phyloP scores from a whole-genome alignment of 1,284 basidiomycete species.

The Austroboletus niveus region DNA sequence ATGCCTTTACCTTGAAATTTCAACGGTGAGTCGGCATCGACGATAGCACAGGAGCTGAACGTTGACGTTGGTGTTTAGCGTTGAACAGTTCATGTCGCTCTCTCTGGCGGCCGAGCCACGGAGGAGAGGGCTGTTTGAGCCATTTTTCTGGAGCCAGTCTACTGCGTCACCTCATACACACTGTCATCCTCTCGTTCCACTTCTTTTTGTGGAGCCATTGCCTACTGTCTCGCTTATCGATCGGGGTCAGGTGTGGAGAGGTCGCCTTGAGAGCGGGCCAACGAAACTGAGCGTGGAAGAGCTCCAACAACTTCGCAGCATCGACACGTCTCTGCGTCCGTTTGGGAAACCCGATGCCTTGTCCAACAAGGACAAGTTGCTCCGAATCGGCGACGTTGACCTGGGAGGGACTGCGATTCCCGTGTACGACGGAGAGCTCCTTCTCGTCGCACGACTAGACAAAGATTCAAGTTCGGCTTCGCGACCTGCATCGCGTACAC shows the following conservation, averaged over 20 bases:
- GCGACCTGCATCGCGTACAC: slow-evolving; percentile 54
- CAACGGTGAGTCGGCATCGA: slow-evolving; percentile 45
- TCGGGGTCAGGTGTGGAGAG: slow-evolving; percentile 56
- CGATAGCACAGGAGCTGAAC: slow-evolving; percentile 1
- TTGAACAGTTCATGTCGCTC: slow-evolving; percentile 75
- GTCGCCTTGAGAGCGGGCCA: slow-evolving; percentile 60
- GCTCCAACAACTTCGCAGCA: slow-evolving; percentile 47
- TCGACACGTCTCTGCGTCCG: slow-evolving; percentile 34
- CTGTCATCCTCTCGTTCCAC: slow-evolving; percentile 57
- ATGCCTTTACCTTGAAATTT: slow-evolving; percentile 54
- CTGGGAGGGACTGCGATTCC: slow-evolving; percentile 68
- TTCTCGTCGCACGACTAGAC: slow-evolving; percentile 58
- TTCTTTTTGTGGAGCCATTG: slow-evolving; percentile 72
- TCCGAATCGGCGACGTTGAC: slow-evolving; percentile 44
- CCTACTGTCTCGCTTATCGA: slow-evolving; percentile 68
- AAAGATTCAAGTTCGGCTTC: slow-evolving; percentile 47
- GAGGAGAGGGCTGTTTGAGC: slow-evolving; percentile 68
- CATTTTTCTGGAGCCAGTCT: slow-evolving; percentile 64
- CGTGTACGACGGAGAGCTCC: slow-evolving; percentile 69
- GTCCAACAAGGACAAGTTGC: slow-evolving; percentile 24
- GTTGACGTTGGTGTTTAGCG: slow-evolving; percentile 38
- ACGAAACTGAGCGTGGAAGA: slow-evolving; percentile 50
- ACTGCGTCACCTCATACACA: slow-evolving; percentile 38
- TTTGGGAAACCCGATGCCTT: slow-evolving; percentile 16
- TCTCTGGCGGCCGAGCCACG: slow-evolving; percentile 74